Conservation (phyloP, 2,329 filamentous ascomycete species). For the Sclerotiophoma versabilis region DNA sequence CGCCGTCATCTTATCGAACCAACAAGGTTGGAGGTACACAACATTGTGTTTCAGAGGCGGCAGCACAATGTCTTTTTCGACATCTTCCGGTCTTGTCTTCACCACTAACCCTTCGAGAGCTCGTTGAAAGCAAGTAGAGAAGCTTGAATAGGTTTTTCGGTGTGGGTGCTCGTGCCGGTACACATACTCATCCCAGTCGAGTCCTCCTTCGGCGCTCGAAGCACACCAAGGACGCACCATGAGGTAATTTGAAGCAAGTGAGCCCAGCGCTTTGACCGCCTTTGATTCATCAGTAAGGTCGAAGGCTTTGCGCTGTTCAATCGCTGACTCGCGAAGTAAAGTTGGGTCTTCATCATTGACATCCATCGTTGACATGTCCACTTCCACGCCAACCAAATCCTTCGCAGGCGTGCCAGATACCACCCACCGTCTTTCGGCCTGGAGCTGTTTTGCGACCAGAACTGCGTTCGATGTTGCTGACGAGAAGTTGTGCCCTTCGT, state of each 20-base stretch:
- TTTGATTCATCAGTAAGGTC: constrained; percentile 47
- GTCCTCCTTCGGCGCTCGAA: constrained; percentile 63
- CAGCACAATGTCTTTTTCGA: constrained; percentile 68
- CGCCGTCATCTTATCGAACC: constrained; percentile 81
- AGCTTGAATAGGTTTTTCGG: constrained; percentile 63
- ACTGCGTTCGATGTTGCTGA: constrained; percentile 68
- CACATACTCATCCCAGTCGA: constrained; percentile 78
- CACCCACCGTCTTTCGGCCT: constrained; percentile 79
- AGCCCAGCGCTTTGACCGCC: constrained; percentile 67
- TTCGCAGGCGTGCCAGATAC: constrained; percentile 89
- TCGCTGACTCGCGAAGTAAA: constrained; percentile 36
- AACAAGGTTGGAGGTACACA: constrained; percentile 79
- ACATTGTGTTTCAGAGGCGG: constrained; percentile 76
- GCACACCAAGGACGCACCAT: constrained; percentile 82
- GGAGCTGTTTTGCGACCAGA: constrained; percentile 61
- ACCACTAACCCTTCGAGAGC: constrained; percentile 83
- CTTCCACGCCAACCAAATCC: constrained; percentile 78
- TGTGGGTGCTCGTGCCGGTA: constrained; percentile 57
- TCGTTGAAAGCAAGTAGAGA: constrained; percentile 66
- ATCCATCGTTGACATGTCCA: constrained; percentile 57
- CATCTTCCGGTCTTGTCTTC: constrained; percentile 76
- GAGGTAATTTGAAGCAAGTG: constrained; percentile 73
- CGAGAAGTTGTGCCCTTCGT: constrained; percentile 88
- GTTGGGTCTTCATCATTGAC: constrained; percentile 38
- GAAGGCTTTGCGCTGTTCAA: constrained; percentile 53